Evolutionary conservation across 768 basidiomycete genomes (phyloP), one percentile per base, ranked within the genome.

Genomic region (Xanthoconium purpureum): DNA sequence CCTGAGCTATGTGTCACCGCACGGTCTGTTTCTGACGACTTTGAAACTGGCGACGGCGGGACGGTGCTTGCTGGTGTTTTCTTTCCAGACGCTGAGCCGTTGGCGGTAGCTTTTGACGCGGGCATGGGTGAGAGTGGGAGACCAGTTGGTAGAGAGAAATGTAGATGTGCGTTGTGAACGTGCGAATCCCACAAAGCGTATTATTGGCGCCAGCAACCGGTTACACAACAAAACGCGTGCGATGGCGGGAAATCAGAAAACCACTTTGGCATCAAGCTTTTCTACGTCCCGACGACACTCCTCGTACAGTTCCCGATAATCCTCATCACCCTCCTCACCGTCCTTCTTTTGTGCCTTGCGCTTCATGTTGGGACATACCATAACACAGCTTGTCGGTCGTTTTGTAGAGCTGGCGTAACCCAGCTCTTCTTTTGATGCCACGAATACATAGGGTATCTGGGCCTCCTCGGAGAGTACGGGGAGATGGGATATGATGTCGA

Each of bases 401-500:
- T 99, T 99, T 43, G 97, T 99, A 49, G 92, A 89, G 68, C 94
- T 94, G 17, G 95, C 92, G 63, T 90, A 87, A 0, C 97, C 97
- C 30, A 99, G 86, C 68, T 96, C 94, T 73, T 98, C 97, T 70
- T 96, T 97, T 5, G 91, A 94, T 3, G 87, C 67, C 14, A 95
- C 89, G 69, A 93, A 95, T 47, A 94, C 80, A 67, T 94, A 96
- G 1, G 94, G 94, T 70, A 94, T 87, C 37, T 85, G 79, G 11
- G 93, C 89, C 71, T 99, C 97, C 77, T 99, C 97, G 46, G 91
- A 88, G 68, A 99, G 78, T 11, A 98, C 78, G 6, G 97, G 97
- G 49, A 99, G 79, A 75, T 98, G 97, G 35, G 95, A 95, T 66
- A 98, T 94, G 63, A 99, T 97, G 76, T 99, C 97, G 66, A 98